A percentile compares a stretch with the other conserved stretches of the same genome.
Evolutionary conservation across 2,329 filamentous ascomycete genomes (phyloP).

Genomic region (Clarireedia paspali): DNA sequence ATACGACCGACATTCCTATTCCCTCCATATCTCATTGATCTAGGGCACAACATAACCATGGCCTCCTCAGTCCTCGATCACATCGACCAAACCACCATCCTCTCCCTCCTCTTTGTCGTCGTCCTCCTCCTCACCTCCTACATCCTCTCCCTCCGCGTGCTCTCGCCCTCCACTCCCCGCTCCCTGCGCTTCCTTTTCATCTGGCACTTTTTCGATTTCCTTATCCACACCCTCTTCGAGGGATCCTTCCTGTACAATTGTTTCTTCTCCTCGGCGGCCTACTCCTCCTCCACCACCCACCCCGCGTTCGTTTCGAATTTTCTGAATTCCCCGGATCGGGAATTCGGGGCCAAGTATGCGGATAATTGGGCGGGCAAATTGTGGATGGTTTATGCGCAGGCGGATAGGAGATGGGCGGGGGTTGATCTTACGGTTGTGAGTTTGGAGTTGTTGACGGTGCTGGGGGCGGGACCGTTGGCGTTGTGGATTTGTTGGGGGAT

Average conservation of each 20-base stretch:
- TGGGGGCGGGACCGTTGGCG: constrained; percentile 53
- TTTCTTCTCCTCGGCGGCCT: constrained; percentile 62
- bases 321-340: constrained; percentile 38
- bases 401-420: constrained; percentile 56
- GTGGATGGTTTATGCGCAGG: constrained; percentile 63
- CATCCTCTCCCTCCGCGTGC: constrained; percentile 37
- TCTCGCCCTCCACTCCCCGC: constrained; percentile 30
- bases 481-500: constrained; percentile 54
- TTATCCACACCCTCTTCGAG: constrained; percentile 88
- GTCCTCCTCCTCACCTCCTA: constrained; percentile 46
- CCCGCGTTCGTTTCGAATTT: constrained; percentile 35
- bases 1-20: too few species aligned
- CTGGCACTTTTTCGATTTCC: constrained; percentile 89
- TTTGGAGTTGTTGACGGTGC: constrained; percentile 58
- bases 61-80: constrained; percentile 28
- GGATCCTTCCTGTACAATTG: constrained; percentile 89
- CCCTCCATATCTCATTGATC: neutral
- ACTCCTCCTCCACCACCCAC: constrained; percentile 31
- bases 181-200: constrained; percentile 74
- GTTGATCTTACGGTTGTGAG: constrained; percentile 56
- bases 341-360: constrained; percentile 49
- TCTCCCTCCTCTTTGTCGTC: constrained; percentile 49
- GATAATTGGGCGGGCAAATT: constrained; percentile 48
- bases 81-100: constrained; percentile 52
- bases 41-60: neutral